Conservation (phyloP, 306 rosid genomes). For the Echinosophora koreensis region DNA sequence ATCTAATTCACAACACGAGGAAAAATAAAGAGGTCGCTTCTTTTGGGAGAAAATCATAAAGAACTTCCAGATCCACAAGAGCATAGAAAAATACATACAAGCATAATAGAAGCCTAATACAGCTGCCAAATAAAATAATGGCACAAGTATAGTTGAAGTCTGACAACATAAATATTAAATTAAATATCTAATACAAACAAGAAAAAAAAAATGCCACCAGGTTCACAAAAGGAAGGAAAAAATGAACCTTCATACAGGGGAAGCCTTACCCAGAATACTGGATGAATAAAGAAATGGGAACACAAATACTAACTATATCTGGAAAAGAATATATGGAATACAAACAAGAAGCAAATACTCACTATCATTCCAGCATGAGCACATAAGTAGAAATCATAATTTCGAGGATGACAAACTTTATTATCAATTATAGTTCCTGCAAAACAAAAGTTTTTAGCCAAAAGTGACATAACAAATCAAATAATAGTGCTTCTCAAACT, state of each 20-base stretch:
- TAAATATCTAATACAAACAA: too few relatives aligned
- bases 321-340: not conserved
- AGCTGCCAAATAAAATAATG: not conserved
- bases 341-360: slow-evolving; percentile 38
- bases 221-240: not conserved
- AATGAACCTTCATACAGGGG: not conserved
- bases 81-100: not conserved
- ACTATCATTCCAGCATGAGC: slow-evolving; percentile 99
- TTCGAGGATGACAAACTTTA: slow-evolving; percentile 85
- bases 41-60: not conserved
- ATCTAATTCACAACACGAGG: not conserved
- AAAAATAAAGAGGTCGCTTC: not conserved
- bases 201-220: not conserved
- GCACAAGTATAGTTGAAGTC: too few relatives aligned
- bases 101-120: not conserved
- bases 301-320: not conserved
- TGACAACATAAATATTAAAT: too few relatives aligned
- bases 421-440: slow-evolving; percentile 93
- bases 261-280: not conserved
- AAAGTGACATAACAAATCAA: not conserved
- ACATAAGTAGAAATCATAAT: slow-evolving; percentile 88
- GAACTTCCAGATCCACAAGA: not conserved
- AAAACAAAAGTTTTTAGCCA: not conserved
- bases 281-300: not conserved
- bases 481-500: not conserved